Percentiles rank a stretch among this genome's conserved stretches.
Conservation (phyloP, 768 basidiomycete species). For the Trametopsis cervina region DNA sequence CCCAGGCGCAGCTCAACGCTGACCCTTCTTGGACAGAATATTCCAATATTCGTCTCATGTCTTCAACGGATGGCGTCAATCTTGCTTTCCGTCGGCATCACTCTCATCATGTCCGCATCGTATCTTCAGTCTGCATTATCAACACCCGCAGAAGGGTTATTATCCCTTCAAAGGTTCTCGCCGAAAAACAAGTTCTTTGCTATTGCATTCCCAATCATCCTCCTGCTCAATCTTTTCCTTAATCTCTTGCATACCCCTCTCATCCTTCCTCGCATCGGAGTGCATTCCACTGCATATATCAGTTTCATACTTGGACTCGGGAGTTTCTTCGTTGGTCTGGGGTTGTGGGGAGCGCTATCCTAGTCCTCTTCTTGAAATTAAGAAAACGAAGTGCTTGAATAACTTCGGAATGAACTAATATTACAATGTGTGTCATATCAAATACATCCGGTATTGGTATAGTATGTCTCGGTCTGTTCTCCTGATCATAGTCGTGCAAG, state of each 20-base stretch:
- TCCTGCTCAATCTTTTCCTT: constrained; percentile 40
- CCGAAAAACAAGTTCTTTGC: constrained; percentile 13
- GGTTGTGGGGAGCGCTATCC: constrained; percentile 62
- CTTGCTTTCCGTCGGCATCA: constrained; percentile 61
- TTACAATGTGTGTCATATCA: too few relatives aligned
- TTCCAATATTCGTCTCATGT: constrained; percentile 74
- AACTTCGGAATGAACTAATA: too few relatives aligned
- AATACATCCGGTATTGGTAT: too few relatives aligned
- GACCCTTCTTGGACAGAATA: constrained; percentile 37
- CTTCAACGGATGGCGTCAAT: constrained; percentile 72
- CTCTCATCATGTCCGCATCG: constrained; percentile 51
- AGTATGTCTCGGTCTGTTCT: too few relatives aligned
- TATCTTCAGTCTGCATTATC: constrained; percentile 53
- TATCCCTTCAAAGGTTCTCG: constrained; percentile 9
- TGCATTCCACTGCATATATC: constrained; percentile 71
- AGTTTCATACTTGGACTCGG: constrained; percentile 61
- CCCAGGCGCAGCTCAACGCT: neutral
- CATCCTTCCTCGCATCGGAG: constrained; percentile 64
- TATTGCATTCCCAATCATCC: constrained; percentile 24
- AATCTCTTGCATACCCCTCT: constrained; percentile 59
- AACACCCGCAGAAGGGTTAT: neutral
- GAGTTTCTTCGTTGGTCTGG: constrained; percentile 65
- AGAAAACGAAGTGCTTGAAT: too few relatives aligned
- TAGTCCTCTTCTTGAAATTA: too few relatives aligned
- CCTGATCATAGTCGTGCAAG: too few relatives aligned